Evolutionary conservation across 148 eudicot species (phyloP).

Genomic region (Chenopodium quinoa): DNA sequence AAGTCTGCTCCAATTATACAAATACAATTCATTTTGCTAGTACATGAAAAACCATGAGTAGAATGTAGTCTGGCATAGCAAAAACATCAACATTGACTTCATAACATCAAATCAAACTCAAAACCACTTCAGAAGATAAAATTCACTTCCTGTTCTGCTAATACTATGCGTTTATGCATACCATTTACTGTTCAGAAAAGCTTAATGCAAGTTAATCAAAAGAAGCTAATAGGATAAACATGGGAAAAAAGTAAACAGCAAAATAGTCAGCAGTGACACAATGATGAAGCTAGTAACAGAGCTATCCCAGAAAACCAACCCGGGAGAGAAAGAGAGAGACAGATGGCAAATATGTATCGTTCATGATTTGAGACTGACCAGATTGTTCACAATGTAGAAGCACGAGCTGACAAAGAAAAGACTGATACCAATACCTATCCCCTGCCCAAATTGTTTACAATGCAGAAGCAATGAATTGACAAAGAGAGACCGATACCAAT

Average conservation of each 20-base stretch:
- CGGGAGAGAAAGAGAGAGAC: background rate
- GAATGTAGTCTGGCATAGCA: background rate
- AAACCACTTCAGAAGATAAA: background rate
- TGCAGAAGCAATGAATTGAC: background rate
- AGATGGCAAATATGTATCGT: background rate
- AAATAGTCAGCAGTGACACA: too few species aligned
- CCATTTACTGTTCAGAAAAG: background rate
- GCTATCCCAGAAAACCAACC: background rate
- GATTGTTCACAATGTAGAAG: background rate
- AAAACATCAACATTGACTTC: background rate
- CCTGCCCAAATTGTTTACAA: background rate
- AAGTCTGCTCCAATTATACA: background rate
- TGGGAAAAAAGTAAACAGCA: background rate
- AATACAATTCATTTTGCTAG: background rate
- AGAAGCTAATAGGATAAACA: background rate
- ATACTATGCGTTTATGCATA: background rate
- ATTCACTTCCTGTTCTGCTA: background rate
- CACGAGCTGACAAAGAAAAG: background rate
- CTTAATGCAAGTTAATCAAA: background rate
- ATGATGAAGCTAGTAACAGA: too few species aligned
- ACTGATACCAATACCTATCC: background rate
- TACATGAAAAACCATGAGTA: background rate
- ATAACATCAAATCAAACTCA: background rate
- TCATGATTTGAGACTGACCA: background rate
- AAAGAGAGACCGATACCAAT: background rate